Percentiles rank a stretch among this genome's conserved stretches.
phyloP scores from a whole-genome alignment of 179 eudicot genomes.

The Spinacia oleracea region DNA sequence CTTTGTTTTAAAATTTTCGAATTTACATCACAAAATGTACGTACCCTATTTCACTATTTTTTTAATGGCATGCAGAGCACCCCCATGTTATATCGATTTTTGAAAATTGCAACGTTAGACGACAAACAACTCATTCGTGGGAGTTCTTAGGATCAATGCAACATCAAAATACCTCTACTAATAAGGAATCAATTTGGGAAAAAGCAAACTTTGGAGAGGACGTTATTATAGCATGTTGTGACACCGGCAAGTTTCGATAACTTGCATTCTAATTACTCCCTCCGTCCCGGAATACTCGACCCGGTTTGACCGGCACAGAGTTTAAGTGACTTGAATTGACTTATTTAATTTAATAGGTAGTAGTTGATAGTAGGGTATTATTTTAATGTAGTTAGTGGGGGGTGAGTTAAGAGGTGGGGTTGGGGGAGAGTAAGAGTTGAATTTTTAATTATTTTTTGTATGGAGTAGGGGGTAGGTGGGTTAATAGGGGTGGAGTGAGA shows the following conservation, averaged over 20 bases:
- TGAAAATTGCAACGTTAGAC: neutral
- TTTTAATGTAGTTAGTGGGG: too few relatives aligned
- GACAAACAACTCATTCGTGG: slow-evolving; percentile 26
- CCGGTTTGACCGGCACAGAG: too few relatives aligned
- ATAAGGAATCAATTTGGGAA: slow-evolving; percentile 11
- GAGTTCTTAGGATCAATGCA: slow-evolving; percentile 17
- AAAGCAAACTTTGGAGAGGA: slow-evolving; percentile 30
- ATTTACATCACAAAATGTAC: neutral
- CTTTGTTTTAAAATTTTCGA: neutral
- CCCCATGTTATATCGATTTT: slow-evolving; percentile 28
- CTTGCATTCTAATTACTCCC: too few relatives aligned
- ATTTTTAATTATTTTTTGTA: too few relatives aligned
- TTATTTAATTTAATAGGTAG: too few relatives aligned
- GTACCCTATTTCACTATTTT: neutral
- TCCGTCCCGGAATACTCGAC: too few relatives aligned
- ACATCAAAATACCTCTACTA: neutral
- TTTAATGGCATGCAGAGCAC: slow-evolving; percentile 26
- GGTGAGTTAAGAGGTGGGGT: too few relatives aligned
- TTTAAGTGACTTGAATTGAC: too few relatives aligned
- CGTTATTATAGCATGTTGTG: slow-evolving; percentile 23
- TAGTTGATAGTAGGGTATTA: too few relatives aligned
- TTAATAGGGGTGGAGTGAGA: too few relatives aligned
- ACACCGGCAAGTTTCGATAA: slow-evolving; percentile 24
- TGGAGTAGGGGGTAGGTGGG: too few relatives aligned
- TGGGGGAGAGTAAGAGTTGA: too few relatives aligned